Evolutionary conservation across 2,329 filamentous ascomycete genomes (phyloP), one percentile per base, ranked within the genome.

Genomic region (Hypoxylon sp.): DNA sequence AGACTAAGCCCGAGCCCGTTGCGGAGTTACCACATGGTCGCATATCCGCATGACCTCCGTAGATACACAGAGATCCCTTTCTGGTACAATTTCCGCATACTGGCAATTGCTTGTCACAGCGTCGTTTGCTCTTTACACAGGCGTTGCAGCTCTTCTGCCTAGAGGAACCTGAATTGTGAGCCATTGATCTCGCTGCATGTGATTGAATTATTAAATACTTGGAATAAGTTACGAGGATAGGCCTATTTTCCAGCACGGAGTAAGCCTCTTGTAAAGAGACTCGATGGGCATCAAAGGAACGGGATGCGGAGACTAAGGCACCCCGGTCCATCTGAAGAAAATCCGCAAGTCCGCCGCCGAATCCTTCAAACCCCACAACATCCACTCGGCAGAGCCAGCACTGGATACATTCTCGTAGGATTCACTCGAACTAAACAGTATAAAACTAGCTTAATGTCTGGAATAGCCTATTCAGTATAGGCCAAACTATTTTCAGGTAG

Each of bases 101-200:
- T 15, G 83, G 83, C 7, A 75, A 76, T 50, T 74, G 78, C 78
- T 84, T 84, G 73, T 85, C 82, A 74, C 83, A 85, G 65, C 82
- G 80, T 54, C 83, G 79, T 74, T 85, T 85, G 74, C 82, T 80
- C 58, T 79, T 79, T 53, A 85, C 83, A 71, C 83, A 85, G 58
- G 82, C 79, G 69, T 84, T 82, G 78, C 83, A 85, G 77, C 81
- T 84, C 79, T 83, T 84, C 72, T 84, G 83, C 65, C 82, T 77
- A 86, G 80, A 88, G 31, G 58, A 44, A 8, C 51, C 47, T 35
- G 47, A 56, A 35, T 62, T 31, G 7, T 51, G 58, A 39, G 65
- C 62, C 69, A 73, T 73, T 29, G 42, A 35, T 46, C 27, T 31
- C 32, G 29, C n/a, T 48, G 29, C 6, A n/a, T 27, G 42, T 17